Evolutionary conservation across 805 yeast genomes (phyloP).

Genomic region (Candida ascalaphidarum): DNA sequence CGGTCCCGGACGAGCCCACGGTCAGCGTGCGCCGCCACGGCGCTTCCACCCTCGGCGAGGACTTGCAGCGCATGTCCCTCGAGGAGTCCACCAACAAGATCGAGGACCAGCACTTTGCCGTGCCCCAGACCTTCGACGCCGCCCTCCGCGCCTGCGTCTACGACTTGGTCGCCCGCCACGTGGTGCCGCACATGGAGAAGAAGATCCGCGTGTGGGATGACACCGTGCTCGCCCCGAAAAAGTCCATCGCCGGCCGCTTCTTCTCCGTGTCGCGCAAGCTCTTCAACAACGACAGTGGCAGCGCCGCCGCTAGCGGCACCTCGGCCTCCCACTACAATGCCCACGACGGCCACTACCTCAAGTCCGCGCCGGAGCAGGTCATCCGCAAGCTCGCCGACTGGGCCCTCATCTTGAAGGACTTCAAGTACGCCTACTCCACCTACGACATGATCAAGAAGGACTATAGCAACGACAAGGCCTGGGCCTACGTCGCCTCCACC

Average conservation of each 20-base stretch:
- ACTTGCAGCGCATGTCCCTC: slow-evolving; percentile 28
- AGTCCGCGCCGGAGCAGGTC: slow-evolving; percentile 59
- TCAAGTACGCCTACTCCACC: slow-evolving; percentile 71
- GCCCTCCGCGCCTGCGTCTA: slow-evolving; percentile 30
- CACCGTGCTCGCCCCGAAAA: slow-evolving; percentile 65
- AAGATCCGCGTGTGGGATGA: slow-evolving; percentile 83
- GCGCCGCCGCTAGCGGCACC: slow-evolving; percentile 8
- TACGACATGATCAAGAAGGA: slow-evolving; percentile 80
- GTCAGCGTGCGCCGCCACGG: slow-evolving; percentile 12
- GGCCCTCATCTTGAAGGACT: slow-evolving; percentile 86
- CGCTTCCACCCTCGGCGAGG: slow-evolving; percentile 42
- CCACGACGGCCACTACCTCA: slow-evolving; percentile 50
- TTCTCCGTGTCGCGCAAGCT: slow-evolving; percentile 61
- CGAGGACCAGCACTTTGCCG: slow-evolving; percentile 7
- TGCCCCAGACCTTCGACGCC: slow-evolving; percentile 31
- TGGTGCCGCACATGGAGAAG: slow-evolving; percentile 80
- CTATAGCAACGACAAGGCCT: slow-evolving; percentile 67
- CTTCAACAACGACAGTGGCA: slow-evolving; percentile 30
- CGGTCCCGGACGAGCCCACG: neutral
- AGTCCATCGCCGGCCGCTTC: slow-evolving; percentile 65
- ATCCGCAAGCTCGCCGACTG: slow-evolving; percentile 85
- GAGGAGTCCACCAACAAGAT: slow-evolving; percentile 7
- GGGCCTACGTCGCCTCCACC: slow-evolving; percentile 73
- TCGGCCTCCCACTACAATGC: slow-evolving; percentile 34
- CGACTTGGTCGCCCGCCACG: slow-evolving; percentile 39